Evolutionary conservation across 768 basidiomycete genomes (phyloP), one percentile per base, ranked within the genome.

Genomic region (Auriscalpium orientale): DNA sequence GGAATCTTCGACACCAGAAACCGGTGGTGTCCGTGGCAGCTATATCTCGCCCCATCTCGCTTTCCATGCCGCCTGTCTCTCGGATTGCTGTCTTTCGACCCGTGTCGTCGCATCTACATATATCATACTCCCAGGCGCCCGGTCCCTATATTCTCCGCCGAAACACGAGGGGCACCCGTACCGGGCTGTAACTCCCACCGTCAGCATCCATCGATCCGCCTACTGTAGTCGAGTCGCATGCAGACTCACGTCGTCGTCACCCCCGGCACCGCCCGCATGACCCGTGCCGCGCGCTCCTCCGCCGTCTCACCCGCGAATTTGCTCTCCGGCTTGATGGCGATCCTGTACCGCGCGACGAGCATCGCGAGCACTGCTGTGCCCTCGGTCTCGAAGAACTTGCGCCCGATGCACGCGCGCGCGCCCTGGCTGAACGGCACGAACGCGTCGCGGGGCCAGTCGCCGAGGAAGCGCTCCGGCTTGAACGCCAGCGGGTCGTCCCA

Each of bases 401-500:
- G 46, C n/a, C 50, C 3, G 12, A 10, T 5, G 4, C 2, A 13
- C 33, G 44, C 16, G 36, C 7, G 28, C 36, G 21, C 47, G 62
- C 67, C 67, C 16, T 46, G 48, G 21, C 64, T 64, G 47, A 71
- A 72, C 0, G 71, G 67, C 18, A 70, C 20, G 56, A 71, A 72
- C 0, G 69, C 71, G 48, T 72, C 66, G 54, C 57, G 61, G 13
- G 66, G 58, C 63, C 66, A 73, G 51, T 67, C 64, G 33, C 62
- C 61, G 1, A 71, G 53, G 58, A 73, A 73, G 28, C 72, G 62
- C 38, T 66, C 65, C 6, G 72, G 73, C 16, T 71, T 72, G 66
- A 81, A 83, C 8, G 61, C 61, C 33, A 76, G 59, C 3, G 82
- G 81, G 47, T 82, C 73, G 48, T 77, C 66, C 81, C 82, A 83